These are phyloP conservation scores for Saxophila tyrrhenica DNA, from an alignment of 495 filamentous ascomycete species.

Conservation along the genomic window DNA sequence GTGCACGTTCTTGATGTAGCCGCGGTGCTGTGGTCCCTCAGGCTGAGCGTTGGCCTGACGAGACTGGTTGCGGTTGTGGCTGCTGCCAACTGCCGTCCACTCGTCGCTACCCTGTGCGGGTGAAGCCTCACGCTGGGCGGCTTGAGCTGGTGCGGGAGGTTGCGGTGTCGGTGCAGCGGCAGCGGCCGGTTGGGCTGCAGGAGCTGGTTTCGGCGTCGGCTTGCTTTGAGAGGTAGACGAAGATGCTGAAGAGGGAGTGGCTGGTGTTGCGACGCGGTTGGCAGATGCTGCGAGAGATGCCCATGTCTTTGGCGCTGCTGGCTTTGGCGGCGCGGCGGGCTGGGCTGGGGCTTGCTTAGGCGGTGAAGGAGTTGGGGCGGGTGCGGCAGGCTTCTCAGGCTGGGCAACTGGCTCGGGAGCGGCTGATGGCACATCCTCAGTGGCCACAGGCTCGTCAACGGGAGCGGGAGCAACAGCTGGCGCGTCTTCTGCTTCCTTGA, in stretches of 20 bases:
- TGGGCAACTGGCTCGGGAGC: constrained; percentile 41
- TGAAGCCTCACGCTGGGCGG: constrained; percentile 32
- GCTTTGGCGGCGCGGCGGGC: constrained; percentile 33
- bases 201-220: constrained; percentile 1
- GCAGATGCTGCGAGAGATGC: constrained; percentile 61
- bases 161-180: constrained; percentile 18
- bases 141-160: constrained; percentile 33
- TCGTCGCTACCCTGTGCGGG: constrained; percentile 39
- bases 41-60: constrained; percentile 44
- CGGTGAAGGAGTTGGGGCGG: constrained; percentile 40
- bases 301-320: constrained; percentile 73
- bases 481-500: constrained; percentile 23
- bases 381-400: constrained; percentile 50
- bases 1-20: constrained; percentile 88
- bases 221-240: constrained; percentile 21
- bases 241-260: constrained; percentile 27
- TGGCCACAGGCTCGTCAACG: constrained; percentile 20
- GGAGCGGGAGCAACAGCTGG: constrained; percentile 5
- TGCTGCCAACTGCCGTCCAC: constrained; percentile 71
- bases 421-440: constrained; percentile 21
- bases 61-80: constrained; percentile 69
- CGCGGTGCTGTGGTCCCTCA: constrained; percentile 40
- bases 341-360: constrained; percentile 32
- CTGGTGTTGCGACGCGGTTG: constrained; percentile 28
- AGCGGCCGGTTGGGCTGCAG: constrained; percentile 10